Base-by-base conservation (phyloP, 768 basidiomycete genomes). In the Mycena galericulata region DNA sequence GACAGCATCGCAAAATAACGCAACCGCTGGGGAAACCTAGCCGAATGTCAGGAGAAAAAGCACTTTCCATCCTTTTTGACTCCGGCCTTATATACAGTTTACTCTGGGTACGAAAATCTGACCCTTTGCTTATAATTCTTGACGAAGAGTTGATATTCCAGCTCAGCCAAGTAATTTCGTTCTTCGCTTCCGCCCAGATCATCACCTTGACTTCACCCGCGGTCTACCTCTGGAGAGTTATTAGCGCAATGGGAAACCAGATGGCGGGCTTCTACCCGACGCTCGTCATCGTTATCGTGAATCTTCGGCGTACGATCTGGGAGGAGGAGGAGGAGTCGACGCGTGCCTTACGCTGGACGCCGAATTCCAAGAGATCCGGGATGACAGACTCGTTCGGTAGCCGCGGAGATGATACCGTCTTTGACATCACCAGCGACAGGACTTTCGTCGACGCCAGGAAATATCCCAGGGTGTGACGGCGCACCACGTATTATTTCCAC, bases 31-130 rank as follows among this genome's bases (percentile, higher is more conserved):
- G 60, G 36, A 59, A 59, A 47, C 41, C 62, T 45, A 63, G 50
- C 40, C 51, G 50, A 40, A 63, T 54, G 50, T 53, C 62, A 63
- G 50, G 50, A 54, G 50, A 63, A 63, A 54, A 63, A 43, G n/a
- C 26, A n/a, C 59, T 60, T 47, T 60, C 59, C 59, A 60, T 60
- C 59, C 59, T 60, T 60, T 60, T 60, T 20, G 59, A 60, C 59
- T 60, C 59, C 46, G 59, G 59, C 45, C 49, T 60, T 49, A 60
- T 60, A 14, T 61, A 61, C 57, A 59, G 57, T 59, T 59, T 59
- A 47, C 57, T 59, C 57, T 59, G 57, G 57, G 59, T 60, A 61
- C 43, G 32, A 50, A 61, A 49, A 36, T 50, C 59, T 50, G 46
- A 26, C 24, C 22, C 59, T 49, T 59, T 61, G 43, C 59, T 61